Percentiles rank a stretch among this genome's conserved stretches.
phyloP scores from a whole-genome alignment of 257 asterid species.

The Agastache rugosa region DNA sequence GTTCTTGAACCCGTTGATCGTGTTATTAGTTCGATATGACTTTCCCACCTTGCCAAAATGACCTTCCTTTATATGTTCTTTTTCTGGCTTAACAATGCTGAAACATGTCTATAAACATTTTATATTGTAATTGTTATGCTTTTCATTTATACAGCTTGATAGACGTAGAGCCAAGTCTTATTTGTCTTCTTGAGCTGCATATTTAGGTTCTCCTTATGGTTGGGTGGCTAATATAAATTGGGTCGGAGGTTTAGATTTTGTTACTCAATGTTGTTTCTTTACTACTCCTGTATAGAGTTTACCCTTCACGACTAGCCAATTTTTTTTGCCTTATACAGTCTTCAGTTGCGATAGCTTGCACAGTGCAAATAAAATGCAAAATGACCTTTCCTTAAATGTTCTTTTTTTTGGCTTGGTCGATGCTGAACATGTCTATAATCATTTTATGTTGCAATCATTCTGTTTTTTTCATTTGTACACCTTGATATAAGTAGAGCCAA shows the following conservation, averaged over 20 bases:
- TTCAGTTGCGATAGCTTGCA: background rate
- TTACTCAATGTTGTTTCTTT: background rate
- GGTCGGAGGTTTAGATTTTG: background rate
- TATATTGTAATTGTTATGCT: no score
- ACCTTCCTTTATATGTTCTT: background rate
- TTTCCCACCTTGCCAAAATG: background rate
- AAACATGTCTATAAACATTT: background rate
- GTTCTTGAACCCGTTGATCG: background rate
- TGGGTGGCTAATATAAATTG: background rate
- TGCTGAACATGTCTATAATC: background rate
- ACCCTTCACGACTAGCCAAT: background rate
- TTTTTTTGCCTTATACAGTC: background rate
- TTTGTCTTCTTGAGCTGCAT: background rate
- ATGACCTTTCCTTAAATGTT: background rate
- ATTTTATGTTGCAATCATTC: background rate
- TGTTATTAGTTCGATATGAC: background rate
- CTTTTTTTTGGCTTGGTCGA: background rate
- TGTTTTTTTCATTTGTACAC: background rate
- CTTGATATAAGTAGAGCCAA: background rate
- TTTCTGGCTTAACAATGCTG: background rate
- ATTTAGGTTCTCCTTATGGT: background rate
- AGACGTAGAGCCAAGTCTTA: background rate
- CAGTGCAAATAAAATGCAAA: background rate
- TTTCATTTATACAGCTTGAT: background rate
- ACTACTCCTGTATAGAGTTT: background rate